These are phyloP conservation scores for Lentinula boryana DNA, from an alignment of 768 basidiomycete species.

Conservation along the genomic window DNA sequence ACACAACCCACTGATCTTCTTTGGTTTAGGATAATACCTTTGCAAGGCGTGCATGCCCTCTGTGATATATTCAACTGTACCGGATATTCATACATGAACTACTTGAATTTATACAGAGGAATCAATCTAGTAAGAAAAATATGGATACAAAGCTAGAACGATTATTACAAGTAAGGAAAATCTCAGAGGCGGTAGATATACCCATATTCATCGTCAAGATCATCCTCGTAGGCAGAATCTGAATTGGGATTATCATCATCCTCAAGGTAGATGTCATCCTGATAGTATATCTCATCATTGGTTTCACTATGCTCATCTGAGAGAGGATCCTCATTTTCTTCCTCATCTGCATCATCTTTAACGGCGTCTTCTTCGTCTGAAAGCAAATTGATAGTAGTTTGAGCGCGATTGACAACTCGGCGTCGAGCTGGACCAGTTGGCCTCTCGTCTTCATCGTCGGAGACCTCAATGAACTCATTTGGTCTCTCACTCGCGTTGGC, in stretches of 20 bases:
- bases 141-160: too few relatives aligned
- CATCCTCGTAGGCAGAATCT: background rate
- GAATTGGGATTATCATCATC: background rate
- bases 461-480: background rate
- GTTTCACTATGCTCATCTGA: background rate
- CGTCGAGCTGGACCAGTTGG: background rate
- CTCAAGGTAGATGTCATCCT: background rate
- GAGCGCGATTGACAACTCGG: background rate
- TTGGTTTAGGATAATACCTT: too few relatives aligned
- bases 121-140: too few relatives aligned
- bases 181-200: background rate
- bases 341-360: background rate
- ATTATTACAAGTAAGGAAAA: too few relatives aligned
- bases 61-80: too few relatives aligned
- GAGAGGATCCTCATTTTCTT: background rate
- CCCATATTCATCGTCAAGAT: background rate
- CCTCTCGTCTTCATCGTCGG: background rate
- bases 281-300: background rate
- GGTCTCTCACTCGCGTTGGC: background rate
- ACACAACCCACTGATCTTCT: too few relatives aligned
- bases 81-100: too few relatives aligned
- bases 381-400: background rate
- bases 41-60: too few relatives aligned
- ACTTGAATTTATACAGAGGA: too few relatives aligned
- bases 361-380: conserved; percentile 5